Evolutionary conservation across 768 basidiomycete species (phyloP), one percentile per base, ranked within the genome.

Genomic region (Phanerochaete sordida): DNA sequence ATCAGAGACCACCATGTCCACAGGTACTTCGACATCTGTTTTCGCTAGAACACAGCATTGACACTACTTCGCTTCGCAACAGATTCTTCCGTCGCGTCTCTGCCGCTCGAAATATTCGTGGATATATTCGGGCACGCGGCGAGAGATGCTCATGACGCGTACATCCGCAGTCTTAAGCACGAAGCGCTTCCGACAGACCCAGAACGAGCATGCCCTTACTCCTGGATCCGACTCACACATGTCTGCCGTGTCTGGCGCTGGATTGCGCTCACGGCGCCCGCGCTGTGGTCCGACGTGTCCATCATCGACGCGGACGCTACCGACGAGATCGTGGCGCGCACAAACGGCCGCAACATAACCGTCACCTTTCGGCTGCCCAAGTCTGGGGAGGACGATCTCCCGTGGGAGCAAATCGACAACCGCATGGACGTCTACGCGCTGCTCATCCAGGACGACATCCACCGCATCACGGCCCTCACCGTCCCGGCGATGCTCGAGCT

Each of bases 191-290:
- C 39, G 19, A 19, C 8, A 43, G 39, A 43, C 19, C 39, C 39
- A 43, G 39, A 43, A 9, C 19, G 7, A 19, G 8, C 39, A 43
- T 16, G 39, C 19, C 50, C 50, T 7, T 55, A 60, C 27, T 37
- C 24, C 43, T 60, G 59, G 53, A 33, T 60, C 33, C 9, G 16
- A 4, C 35, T 66, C 39, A 60, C 63, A 5, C 58, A 62, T 30
- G 63, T 66, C 39, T 66, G 61, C 30, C 61, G 44, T 28, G 21
- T 21, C 12, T 64, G 63, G 61, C 39, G 61, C 5, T 56, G 37
- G 13, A 28, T 59, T 21, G 60, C 65, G 19, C 45, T 62, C 19
- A 24, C 33, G 3, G 31, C 45, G 12, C 43, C 61, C 15, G 28
- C 58, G 16, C 58, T 66, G 9, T 66, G 63, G 65, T 48, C 60